phyloP scores from a whole-genome alignment of 2,329 filamentous ascomycete species.

The Penicillium sp. region DNA sequence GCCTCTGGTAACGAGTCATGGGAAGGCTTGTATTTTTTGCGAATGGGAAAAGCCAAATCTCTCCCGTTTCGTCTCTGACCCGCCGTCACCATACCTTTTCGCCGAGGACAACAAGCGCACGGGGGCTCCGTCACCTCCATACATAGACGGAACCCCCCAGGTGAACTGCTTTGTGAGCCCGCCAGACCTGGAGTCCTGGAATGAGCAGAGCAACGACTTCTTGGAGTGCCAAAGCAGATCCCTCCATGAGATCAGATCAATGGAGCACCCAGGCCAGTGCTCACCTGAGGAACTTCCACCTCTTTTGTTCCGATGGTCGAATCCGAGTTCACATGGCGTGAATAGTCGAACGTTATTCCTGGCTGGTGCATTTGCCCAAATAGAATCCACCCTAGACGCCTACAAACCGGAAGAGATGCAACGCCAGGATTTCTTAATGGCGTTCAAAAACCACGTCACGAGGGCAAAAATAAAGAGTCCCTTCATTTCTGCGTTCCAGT shows the following conservation, averaged over 20 bases:
- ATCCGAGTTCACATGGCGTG: slow-evolving; percentile 34
- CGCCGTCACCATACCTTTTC: too few relatives aligned
- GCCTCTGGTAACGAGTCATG: background rate
- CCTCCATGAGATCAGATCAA: background rate
- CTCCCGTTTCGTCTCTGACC: too few relatives aligned
- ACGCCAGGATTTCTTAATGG: slow-evolving; percentile 22
- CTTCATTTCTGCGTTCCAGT: slow-evolving; percentile 38
- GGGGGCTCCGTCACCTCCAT: background rate
- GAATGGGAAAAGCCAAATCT: too few relatives aligned
- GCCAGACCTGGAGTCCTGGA: background rate
- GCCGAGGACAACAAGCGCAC: background rate
- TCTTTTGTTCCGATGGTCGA: slow-evolving; percentile 41
- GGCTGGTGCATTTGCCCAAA: slow-evolving; percentile 19
- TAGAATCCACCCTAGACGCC: slow-evolving; percentile 14
- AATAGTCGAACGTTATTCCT: slow-evolving; percentile 31
- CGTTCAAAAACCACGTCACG: slow-evolving; percentile 31
- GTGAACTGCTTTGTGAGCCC: background rate
- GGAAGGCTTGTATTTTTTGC: background rate
- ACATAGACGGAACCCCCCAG: background rate
- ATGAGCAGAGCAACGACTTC: background rate
- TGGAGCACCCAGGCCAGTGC: background rate
- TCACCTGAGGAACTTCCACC: slow-evolving; percentile 22
- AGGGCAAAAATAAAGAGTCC: slow-evolving; percentile 28
- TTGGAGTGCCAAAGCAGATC: background rate
- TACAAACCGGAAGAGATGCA: background rate